Base-by-base conservation (phyloP, 768 basidiomycete genomes). In the Pleurotus eryngii region DNA sequence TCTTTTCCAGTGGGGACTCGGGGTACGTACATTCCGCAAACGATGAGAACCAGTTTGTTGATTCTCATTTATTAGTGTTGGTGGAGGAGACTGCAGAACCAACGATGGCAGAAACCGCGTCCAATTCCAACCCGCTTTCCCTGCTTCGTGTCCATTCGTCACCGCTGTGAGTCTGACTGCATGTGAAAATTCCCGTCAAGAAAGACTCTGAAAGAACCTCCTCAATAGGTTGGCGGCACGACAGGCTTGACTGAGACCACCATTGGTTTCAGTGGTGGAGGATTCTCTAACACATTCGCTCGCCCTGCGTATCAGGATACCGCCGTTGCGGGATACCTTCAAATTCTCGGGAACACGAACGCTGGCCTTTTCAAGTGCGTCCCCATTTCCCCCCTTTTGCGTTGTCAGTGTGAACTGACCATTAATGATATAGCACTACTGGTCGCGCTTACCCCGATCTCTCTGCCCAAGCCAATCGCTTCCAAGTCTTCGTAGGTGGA, bases 1-100 rank as follows among this genome's bases (percentile, higher is more conserved):
- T 75, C 37, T 79, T 82, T 67, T 70, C 76, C 38, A 79, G 80
- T n/a, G 83, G 85, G 22, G 83, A 85, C 57, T 55, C 55, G 22
- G 62, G 62, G 14, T 80, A 75, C 20, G 77, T 75, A 30, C 12
- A 22, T 55, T 6, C 11, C 46, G 14, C 46, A 30, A 14, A 2
- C 26, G 20, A 27, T 24, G 7, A 15, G 57, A 72, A 75, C 76
- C 22, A 70, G 69, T 15, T 72, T 75, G 1, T 65, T 76, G n/a
- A 61, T 69, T 26, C 74, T 72, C 22, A 78, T 81, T 43, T 75
- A 81, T 53, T 26, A 84, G 84, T 37, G 83, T 83, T 1, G 84
- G 84, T 14, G 82, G 75, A 59, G 72, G 75, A 37, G 57, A 81
- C 53, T 85, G 83, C 60, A 60, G 73, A 39, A 70, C 78, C 6